Conservation (phyloP, 225 moss, liverwort and hornwort genomes). For the Rhytidiadelphus loreus region DNA sequence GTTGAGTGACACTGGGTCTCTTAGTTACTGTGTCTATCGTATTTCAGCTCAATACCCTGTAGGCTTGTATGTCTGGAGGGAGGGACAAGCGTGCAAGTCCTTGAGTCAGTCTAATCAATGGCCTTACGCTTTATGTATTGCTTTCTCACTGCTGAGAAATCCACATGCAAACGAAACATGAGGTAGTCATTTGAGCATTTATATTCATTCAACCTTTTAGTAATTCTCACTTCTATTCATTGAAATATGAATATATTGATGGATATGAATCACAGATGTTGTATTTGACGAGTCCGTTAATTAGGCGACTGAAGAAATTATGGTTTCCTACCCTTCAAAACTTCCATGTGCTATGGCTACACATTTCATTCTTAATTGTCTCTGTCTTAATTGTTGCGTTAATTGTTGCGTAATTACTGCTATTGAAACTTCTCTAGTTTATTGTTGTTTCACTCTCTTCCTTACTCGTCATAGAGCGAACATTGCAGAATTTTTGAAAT, state of each 20-base stretch:
- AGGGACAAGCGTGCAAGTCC: neutral
- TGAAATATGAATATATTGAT: neutral
- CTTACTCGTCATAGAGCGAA: neutral
- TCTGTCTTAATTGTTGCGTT: no score
- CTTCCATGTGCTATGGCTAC: neutral
- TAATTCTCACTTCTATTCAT: neutral
- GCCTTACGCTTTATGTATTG: neutral
- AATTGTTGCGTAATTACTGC: neutral
- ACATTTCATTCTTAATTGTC: neutral
- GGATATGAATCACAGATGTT: neutral
- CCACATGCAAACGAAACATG: neutral
- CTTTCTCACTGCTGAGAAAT: neutral
- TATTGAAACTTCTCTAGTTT: neutral
- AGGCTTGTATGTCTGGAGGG: neutral
- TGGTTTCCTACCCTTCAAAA: neutral
- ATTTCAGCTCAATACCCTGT: neutral
- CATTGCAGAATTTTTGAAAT: neutral
- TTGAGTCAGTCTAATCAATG: neutral
- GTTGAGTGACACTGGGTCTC: neutral
- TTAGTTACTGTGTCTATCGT: neutral
- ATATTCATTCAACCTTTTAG: neutral
- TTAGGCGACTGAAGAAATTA: neutral
- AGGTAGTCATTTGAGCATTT: neutral
- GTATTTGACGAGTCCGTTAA: neutral
- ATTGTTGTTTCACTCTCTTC: neutral